Base-by-base conservation (phyloP, 1,284 basidiomycete genomes). In the Ganoderma meredithae region DNA sequence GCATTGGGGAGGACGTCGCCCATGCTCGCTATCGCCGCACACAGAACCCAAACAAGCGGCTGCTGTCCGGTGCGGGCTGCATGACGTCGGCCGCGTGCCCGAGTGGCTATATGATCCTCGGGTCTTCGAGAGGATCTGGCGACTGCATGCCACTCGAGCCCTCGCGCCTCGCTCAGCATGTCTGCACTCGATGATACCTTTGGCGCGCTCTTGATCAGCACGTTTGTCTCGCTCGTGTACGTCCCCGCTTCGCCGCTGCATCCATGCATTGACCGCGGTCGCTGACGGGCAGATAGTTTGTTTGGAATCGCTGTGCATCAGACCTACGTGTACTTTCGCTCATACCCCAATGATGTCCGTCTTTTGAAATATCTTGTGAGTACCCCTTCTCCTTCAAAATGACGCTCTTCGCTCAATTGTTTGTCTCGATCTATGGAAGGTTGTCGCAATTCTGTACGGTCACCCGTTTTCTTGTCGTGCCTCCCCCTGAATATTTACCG, bases 151-250 rank as follows among this genome's bases (percentile, higher is more conserved):
- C 47, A 52, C 22, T 25, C 22, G 47, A 52, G 47, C 47, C 47
- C 47, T 52, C 47, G 47, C 47, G 47, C n/a, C 47, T 25, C 47
- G 47, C 47, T 52, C 52, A 55, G 31, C 52, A 55, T 55, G 52
- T 33, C 52, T 27, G 15, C 27, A 13, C 52, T 55, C 52, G 52
- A 55, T 33, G 17, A 19, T 7, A 55, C 52, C 52, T 55, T 55
- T 55, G 52, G 52, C 31, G 52, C 52, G 52, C 52, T 55, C 52
- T 55, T 55, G 52, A 55, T 55, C 52, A 55, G 52, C 31, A 55
- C 52, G 17, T 55, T 55, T 15, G 52, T 55, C 52, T 55, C 52
- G 27, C 52, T 55, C 52, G 52, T 55, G 52, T 55, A 55, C 7
- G 52, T 55, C 13, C 17, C 52, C n/a, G 17, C 8, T 49, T 12